phyloP scores from a whole-genome alignment of 2,329 filamentous ascomycete species.

The Parafenestella ontariensis region DNA sequence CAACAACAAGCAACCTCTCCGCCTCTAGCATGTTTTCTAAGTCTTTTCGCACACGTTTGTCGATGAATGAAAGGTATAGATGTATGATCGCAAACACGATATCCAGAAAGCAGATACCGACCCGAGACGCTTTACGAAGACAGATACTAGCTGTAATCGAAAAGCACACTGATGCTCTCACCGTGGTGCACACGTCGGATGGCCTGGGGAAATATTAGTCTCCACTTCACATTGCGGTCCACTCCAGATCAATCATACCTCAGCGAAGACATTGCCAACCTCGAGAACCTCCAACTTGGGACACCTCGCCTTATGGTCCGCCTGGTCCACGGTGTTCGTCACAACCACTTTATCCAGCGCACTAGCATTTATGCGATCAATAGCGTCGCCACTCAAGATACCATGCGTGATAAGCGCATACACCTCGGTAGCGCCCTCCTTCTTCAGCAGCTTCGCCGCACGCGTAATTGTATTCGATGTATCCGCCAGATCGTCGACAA shows the following conservation, averaged over 20 bases:
- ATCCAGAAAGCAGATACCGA: constrained; percentile 7
- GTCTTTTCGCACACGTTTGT: constrained; percentile 3
- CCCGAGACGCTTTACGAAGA: constrained; percentile 1
- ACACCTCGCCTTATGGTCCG: constrained; percentile 77
- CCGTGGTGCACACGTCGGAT: constrained; percentile 96
- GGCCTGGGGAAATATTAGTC: no score
- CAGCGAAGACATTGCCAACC: constrained; percentile 86
- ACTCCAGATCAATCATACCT: no score
- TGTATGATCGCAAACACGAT: no score
- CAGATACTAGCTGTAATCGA: constrained; percentile 73
- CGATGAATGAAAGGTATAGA: not conserved
- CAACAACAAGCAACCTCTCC: no score
- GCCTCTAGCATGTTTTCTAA: constrained; percentile 17
- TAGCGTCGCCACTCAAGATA: constrained; percentile 92
- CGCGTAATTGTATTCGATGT: constrained; percentile 97
- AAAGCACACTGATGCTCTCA: constrained; percentile 95
- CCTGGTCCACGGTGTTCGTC: constrained; percentile 92
- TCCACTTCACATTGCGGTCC: no score
- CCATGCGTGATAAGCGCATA: constrained; percentile 95
- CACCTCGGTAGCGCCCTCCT: constrained; percentile 85
- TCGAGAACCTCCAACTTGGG: constrained; percentile 92
- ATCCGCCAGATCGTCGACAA: constrained; percentile 93
- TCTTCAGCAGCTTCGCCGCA: constrained; percentile 95
- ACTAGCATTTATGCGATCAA: constrained; percentile 91
- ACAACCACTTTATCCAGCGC: constrained; percentile 92